phyloP scores from a whole-genome alignment of 768 basidiomycete genomes.

The Favolaschia claudopus region DNA sequence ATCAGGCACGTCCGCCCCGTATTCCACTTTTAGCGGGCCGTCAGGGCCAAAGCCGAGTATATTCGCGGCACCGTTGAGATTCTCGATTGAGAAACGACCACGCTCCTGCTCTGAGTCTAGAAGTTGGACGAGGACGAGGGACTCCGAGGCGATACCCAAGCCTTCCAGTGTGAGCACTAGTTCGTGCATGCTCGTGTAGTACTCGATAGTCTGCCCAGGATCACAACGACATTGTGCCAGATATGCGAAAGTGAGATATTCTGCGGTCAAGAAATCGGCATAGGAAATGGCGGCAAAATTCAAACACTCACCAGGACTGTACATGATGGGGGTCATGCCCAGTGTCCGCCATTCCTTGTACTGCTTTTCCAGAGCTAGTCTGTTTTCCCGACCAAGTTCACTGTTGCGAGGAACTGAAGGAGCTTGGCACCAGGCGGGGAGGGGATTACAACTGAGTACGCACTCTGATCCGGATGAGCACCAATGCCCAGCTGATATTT shows the following conservation, averaged over 20 bases:
- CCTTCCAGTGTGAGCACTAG: slow-evolving; percentile 60
- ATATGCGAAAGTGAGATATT: slow-evolving; percentile 80
- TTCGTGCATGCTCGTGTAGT: slow-evolving; percentile 66
- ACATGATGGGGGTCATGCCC: slow-evolving; percentile 73
- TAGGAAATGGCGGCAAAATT: background rate
- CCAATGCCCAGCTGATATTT: slow-evolving; percentile 78
- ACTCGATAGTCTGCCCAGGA: slow-evolving; percentile 64
- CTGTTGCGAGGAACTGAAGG: slow-evolving; percentile 61
- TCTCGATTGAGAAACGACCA: slow-evolving; percentile 67
- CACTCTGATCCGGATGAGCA: slow-evolving; percentile 81
- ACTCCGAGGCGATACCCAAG: slow-evolving; percentile 55
- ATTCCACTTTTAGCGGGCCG: slow-evolving; percentile 67
- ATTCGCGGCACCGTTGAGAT: slow-evolving; percentile 55
- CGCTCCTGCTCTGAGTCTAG: slow-evolving; percentile 68
- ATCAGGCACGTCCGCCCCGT: slow-evolving; percentile 73
- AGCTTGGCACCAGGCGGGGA: slow-evolving; percentile 9
- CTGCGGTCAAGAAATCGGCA: slow-evolving; percentile 50
- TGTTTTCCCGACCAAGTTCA: slow-evolving; percentile 50
- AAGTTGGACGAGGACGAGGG: slow-evolving; percentile 61
- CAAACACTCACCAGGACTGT: slow-evolving; percentile 61
- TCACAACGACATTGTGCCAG: slow-evolving; percentile 84
- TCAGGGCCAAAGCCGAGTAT: slow-evolving; percentile 74
- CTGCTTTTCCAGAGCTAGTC: slow-evolving; percentile 45
- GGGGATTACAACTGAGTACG: slow-evolving; percentile 26
- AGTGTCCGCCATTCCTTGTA: slow-evolving; percentile 54